Conservation (phyloP, 1,139 yeast species). For the Blastobotrys indianensis region DNA sequence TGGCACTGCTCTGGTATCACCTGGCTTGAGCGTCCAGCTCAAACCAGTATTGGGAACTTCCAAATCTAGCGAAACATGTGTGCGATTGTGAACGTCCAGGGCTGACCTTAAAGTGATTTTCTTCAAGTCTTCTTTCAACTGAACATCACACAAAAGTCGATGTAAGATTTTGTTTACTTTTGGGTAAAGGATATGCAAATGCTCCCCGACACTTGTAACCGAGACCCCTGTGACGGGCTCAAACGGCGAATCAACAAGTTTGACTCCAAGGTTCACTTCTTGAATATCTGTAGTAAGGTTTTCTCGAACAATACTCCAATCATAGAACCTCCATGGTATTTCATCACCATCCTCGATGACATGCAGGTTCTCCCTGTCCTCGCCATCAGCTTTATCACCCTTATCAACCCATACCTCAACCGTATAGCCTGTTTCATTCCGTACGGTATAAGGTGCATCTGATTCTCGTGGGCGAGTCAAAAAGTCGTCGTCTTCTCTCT, state of each 20-base stretch:
- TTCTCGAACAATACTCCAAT: constrained; percentile 85
- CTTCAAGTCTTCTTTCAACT: constrained; percentile 70
- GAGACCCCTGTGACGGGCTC: constrained; percentile 52
- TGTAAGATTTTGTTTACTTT: constrained; percentile 59
- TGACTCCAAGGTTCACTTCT: constrained; percentile 56
- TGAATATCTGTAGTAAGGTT: constrained; percentile 62
- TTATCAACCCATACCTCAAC: constrained; percentile 70
- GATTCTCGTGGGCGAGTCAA: constrained; percentile 64
- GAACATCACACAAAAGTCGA: constrained; percentile 66
- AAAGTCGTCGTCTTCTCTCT: constrained; percentile 47
- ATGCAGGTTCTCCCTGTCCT: constrained; percentile 11
- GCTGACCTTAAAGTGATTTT: constrained; percentile 72
- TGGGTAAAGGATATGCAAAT: constrained; percentile 62
- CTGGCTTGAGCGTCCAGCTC: constrained; percentile 43
- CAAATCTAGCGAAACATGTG: constrained; percentile 37
- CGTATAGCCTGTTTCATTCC: constrained; percentile 81
- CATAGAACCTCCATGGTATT: constrained; percentile 89
- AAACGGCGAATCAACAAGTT: constrained; percentile 50
- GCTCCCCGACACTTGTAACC: constrained; percentile 81
- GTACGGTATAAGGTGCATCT: constrained; percentile 73
- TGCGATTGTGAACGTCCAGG: constrained; percentile 59
- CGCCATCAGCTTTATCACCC: constrained; percentile 18
- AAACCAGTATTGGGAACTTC: constrained; percentile 14
- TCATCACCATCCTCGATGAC: constrained; percentile 46
- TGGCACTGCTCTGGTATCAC: constrained; percentile 60